Conservation (phyloP, 345 rosid genomes). For the Gossypium stocksii region DNA sequence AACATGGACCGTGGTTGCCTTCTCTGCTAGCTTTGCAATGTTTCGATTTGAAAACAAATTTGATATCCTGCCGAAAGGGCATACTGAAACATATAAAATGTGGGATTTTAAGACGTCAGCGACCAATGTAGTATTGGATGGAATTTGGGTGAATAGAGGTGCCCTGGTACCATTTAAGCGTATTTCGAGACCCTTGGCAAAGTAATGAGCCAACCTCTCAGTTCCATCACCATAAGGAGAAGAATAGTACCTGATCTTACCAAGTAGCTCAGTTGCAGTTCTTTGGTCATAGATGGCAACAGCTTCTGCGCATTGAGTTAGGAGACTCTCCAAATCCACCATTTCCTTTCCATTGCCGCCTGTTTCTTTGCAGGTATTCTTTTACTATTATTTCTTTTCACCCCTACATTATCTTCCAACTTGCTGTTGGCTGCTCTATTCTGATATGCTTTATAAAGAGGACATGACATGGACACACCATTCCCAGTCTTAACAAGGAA, state of each 20-base stretch:
- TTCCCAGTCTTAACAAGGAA: slow-evolving; percentile 14
- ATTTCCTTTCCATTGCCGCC: slow-evolving; percentile 27
- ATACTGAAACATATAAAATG: slow-evolving; percentile 39
- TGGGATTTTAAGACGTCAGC: slow-evolving; percentile 54
- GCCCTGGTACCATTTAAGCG: slow-evolving; percentile 41
- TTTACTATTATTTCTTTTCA: slow-evolving; percentile 1
- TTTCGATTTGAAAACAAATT: slow-evolving; percentile 33
- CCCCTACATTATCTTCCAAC: background rate
- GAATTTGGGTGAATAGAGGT: slow-evolving; percentile 11
- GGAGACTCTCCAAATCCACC: slow-evolving; percentile 44
- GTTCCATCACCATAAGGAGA: slow-evolving; percentile 47
- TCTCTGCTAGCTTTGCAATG: slow-evolving; percentile 34
- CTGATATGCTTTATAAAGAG: slow-evolving; percentile 20
- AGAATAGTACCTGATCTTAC: slow-evolving; percentile 54
- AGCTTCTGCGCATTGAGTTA: slow-evolving; percentile 53
- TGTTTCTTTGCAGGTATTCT: background rate
- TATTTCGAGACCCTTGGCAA: slow-evolving; percentile 45
- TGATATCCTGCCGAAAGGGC: slow-evolving; percentile 51
- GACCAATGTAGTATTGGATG: slow-evolving; percentile 30
- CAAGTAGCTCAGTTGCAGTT: slow-evolving; percentile 37
- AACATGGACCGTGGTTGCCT: slow-evolving; percentile 46
- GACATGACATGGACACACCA: slow-evolving; percentile 9
- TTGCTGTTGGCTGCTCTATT: slow-evolving; percentile 15
- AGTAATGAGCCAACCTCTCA: slow-evolving; percentile 57
- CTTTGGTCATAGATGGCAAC: slow-evolving; percentile 40